phyloP scores from a whole-genome alignment of 768 basidiomycete genomes.

The Auriscalpium orientale region DNA sequence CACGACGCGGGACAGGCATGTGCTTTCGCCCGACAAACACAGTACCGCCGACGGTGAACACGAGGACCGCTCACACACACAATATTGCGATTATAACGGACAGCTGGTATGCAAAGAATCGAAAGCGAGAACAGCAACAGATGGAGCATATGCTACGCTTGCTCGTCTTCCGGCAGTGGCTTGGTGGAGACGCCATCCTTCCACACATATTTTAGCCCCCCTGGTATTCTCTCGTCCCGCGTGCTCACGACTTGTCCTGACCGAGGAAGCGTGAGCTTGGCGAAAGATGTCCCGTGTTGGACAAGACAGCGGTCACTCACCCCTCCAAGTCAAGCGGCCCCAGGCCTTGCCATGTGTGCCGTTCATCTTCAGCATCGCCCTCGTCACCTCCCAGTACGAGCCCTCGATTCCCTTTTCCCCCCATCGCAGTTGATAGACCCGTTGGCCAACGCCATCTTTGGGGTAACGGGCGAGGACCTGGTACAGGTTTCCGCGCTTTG shows the following conservation, averaged over 20 bases:
- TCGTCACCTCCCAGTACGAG: conserved; percentile 72
- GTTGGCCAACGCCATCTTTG: conserved; percentile 56
- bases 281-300: background rate
- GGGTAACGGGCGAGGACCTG: conserved; percentile 66
- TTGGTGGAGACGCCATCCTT: conserved; percentile 41
- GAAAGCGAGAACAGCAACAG: background rate
- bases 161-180: background rate
- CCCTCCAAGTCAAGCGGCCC: conserved; percentile 75
- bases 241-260: conserved; percentile 55
- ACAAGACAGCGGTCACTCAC: conserved; percentile 32
- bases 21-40: too few relatives aligned
- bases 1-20: too few relatives aligned
- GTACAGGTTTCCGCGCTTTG: conserved; percentile 57
- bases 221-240: conserved; percentile 56
- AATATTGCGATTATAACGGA: too few relatives aligned
- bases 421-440: conserved; percentile 73
- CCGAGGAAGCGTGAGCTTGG: background rate
- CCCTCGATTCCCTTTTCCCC: conserved; percentile 52
- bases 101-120: too few relatives aligned
- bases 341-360: conserved; percentile 78
- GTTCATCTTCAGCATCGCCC: conserved; percentile 61
- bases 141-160: background rate
- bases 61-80: too few relatives aligned
- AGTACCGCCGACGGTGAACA: too few relatives aligned
- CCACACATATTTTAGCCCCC: conserved; percentile 74